phyloP scores from a whole-genome alignment of 2,329 filamentous ascomycete species.

The Fusarium pseudocircinatum region DNA sequence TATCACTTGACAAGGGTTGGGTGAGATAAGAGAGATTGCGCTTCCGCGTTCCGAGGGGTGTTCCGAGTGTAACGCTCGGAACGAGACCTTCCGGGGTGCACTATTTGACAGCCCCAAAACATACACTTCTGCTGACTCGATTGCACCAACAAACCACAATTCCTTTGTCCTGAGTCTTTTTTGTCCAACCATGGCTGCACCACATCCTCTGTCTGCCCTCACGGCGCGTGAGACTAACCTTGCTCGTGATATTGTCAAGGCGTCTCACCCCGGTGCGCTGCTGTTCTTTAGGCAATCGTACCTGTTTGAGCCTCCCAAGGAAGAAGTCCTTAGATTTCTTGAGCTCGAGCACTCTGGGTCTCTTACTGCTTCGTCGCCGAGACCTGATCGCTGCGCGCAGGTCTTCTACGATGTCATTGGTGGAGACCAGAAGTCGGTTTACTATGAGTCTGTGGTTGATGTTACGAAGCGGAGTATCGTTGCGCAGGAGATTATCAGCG shows the following conservation, averaged over 20 bases:
- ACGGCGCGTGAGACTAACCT: slow-evolving; percentile 44
- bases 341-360: slow-evolving; percentile 53
- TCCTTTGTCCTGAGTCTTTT: not conserved
- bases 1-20: not conserved
- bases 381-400: slow-evolving; percentile 52
- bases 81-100: not conserved
- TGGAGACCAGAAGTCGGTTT: slow-evolving; percentile 35
- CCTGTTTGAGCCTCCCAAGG: slow-evolving; percentile 61
- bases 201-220: slow-evolving; percentile 48
- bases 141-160: not conserved
- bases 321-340: slow-evolving; percentile 56
- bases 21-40: not conserved
- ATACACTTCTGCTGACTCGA: not conserved
- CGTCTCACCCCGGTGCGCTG: slow-evolving; percentile 41
- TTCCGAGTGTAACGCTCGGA: slow-evolving; percentile 4
- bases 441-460: slow-evolving; percentile 51
- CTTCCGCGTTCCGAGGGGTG: slow-evolving; percentile 6
- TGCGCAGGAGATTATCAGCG: slow-evolving; percentile 41
- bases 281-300: slow-evolving; percentile 61
- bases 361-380: slow-evolving; percentile 39
- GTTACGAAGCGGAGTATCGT: slow-evolving; percentile 40
- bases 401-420: slow-evolving; percentile 53
- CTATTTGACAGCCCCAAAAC: not conserved
- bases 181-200: not conserved
- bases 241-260: slow-evolving; percentile 48